Evolutionary conservation across 768 basidiomycete species (phyloP), one percentile per base, ranked within the genome.

Genomic region (Xerocomellus intermedius): DNA sequence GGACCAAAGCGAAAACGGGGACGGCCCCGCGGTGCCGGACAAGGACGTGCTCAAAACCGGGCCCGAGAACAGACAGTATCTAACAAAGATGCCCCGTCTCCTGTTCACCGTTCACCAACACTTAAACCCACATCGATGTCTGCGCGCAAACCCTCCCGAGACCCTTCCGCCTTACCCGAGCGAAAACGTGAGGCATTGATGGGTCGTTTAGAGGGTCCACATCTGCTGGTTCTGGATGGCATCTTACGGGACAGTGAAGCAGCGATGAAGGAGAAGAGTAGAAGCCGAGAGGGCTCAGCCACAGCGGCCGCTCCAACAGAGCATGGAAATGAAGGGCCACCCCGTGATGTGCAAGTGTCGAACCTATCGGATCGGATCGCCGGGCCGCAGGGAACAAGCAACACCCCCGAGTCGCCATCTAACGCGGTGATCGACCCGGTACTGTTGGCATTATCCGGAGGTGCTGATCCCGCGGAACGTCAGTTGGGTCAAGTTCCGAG

Each of bases 191-290:
- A 74, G 43, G 72, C 67, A 39, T 39, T 65, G 52, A 62, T 75
- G 50, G 50, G 46, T 26, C 47, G 44, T n/a, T 52, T 80, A 37
- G 72, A 69, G 22, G 48, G 48, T 1, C 48, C 59, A 0, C 71
- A 71, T 42, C 57, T 80, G 3, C 42, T 60, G 37, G 73, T 67
- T 13, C 55, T 80, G 38, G 75, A 80, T 35, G 50, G 57, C 17
- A 63, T 79, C 6, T 42, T 78, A 28, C 61, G 71, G 26, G 71
- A 70, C 3, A 62, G 52, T 3, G 73, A 67, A 28, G 69, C 72
- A 39, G 60, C 53, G 39, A 55, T 21, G 39, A 36, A 19, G 28
- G 42, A 44, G 17, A 35, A 21, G 47, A 45, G 56, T n/a, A 42
- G 43, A 26, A 57, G 61, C 9, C 56, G 56, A 35, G 64, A 59